Percentiles rank a stretch among this genome's conserved stretches.
Evolutionary conservation across 257 asterid species (phyloP).

Genomic region (Apocynum venetum): DNA sequence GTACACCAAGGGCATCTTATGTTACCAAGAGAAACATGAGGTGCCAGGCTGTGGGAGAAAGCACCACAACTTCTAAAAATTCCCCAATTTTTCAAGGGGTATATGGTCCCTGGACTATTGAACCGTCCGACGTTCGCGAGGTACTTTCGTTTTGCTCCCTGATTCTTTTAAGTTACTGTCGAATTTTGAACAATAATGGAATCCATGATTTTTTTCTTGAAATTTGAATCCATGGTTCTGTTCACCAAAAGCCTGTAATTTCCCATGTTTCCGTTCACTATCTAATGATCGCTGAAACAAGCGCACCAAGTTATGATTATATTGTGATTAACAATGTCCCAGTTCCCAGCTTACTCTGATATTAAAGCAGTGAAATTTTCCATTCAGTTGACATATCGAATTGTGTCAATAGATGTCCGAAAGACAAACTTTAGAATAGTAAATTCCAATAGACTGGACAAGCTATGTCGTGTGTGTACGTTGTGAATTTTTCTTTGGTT

Average conservation of each 20-base stretch:
- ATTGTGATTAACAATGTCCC: not conserved
- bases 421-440: not conserved
- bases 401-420: not conserved
- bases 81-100: conserved; percentile 55
- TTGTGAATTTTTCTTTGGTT: not conserved
- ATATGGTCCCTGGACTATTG: conserved; percentile 84
- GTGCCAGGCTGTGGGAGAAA: conserved; percentile 44
- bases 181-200: not conserved
- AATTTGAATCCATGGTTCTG: not conserved
- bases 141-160: conserved; percentile 19
- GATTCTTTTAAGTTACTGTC: not conserved
- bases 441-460: not conserved
- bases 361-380: not conserved
- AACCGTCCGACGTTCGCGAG: conserved; percentile 73
- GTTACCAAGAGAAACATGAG: not conserved
- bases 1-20: not conserved
- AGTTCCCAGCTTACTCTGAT: not conserved
- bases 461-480: not conserved
- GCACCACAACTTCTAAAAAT: conserved; percentile 10
- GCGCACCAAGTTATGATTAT: not conserved
- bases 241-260: too few relatives aligned
- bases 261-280: not conserved
- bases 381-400: not conserved
- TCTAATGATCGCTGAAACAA: not conserved
- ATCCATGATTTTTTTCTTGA: not conserved